Evolutionary conservation across 1,284 basidiomycete species (phyloP).

Genomic region (Pascua guehoae): DNA sequence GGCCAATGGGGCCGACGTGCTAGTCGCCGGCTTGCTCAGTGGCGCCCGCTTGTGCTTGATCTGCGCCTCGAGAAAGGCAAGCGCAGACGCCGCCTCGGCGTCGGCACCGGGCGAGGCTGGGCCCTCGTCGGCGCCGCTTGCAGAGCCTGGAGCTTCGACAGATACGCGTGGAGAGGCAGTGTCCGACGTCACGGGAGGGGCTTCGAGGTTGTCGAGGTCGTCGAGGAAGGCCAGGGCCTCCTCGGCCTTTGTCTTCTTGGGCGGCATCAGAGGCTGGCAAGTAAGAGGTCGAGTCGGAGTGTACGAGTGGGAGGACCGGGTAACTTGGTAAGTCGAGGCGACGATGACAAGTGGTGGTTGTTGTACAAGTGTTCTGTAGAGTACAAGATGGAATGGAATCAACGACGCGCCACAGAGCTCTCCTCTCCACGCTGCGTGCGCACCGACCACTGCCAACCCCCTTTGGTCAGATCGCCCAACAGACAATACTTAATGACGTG

Average conservation of each 20-base stretch:
- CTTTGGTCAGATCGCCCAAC: too few species aligned
- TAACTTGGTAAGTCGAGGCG: background rate
- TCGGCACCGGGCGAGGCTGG: conserved; percentile 59
- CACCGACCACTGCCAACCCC: too few species aligned
- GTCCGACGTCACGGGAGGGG: conserved; percentile 14
- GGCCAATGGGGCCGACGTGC: conserved; percentile 9
- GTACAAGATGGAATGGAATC: too few species aligned
- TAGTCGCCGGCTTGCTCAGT: conserved; percentile 25
- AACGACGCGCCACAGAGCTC: too few species aligned
- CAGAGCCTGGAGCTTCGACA: background rate
- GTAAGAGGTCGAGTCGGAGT: background rate
- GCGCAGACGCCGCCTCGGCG: conserved; percentile 54
- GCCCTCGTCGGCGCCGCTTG: conserved; percentile 36
- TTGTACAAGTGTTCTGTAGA: too few species aligned
- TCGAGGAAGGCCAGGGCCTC: conserved; percentile 86
- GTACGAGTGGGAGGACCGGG: background rate
- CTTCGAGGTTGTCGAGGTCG: conserved; percentile 74
- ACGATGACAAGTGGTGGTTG: background rate
- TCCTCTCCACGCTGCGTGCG: too few species aligned
- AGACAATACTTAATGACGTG: too few species aligned
- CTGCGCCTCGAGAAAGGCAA: conserved; percentile 84
- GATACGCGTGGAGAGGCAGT: conserved; percentile 5
- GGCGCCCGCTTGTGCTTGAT: conserved; percentile 70
- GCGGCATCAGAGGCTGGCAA: conserved; percentile 28
- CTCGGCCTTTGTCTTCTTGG: conserved; percentile 67